These are phyloP conservation scores for Musa schizocarpa DNA, from an alignment of 176 grass and related monocot genomes.

Conservation along the genomic window DNA sequence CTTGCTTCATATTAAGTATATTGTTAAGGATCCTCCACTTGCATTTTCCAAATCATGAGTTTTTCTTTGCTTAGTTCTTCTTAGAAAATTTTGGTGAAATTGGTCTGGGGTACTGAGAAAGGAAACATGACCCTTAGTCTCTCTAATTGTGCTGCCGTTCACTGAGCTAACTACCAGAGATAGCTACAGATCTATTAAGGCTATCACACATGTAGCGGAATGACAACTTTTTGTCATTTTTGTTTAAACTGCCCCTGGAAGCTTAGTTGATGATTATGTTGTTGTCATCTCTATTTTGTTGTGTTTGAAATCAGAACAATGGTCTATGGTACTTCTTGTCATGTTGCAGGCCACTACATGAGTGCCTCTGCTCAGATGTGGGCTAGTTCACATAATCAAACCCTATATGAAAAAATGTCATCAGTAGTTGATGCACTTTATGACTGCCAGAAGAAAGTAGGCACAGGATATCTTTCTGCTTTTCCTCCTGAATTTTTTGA, in stretches of 20 bases:
- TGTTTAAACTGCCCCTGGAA: no score
- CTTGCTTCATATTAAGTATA: no score
- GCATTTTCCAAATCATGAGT: no score
- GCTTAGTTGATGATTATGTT: background rate
- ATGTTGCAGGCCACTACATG: slow-evolving; percentile 78
- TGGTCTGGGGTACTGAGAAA: no score
- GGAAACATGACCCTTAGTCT: no score
- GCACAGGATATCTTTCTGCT: slow-evolving; percentile 85
- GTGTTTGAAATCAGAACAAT: background rate
- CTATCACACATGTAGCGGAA: no score
- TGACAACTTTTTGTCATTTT: no score
- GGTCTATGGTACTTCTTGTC: background rate
- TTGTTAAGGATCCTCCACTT: no score
- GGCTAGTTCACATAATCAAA: slow-evolving; percentile 76
- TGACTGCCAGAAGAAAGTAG: slow-evolving; percentile 56
- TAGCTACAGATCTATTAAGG: background rate
- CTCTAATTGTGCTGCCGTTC: background rate
- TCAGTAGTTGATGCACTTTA: slow-evolving; percentile 52
- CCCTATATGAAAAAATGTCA: slow-evolving; percentile 61
- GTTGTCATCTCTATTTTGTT: background rate
- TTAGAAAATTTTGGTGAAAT: no score
- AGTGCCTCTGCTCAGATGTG: slow-evolving; percentile 71
- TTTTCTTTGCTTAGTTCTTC: no score
- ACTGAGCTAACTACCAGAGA: background rate
- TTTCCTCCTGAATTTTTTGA: slow-evolving; percentile 92